A percentile compares a stretch with the other conserved stretches of the same genome.
Conservation (phyloP, 192 early-diverging fungal genomes). For the Dispira simplex region DNA sequence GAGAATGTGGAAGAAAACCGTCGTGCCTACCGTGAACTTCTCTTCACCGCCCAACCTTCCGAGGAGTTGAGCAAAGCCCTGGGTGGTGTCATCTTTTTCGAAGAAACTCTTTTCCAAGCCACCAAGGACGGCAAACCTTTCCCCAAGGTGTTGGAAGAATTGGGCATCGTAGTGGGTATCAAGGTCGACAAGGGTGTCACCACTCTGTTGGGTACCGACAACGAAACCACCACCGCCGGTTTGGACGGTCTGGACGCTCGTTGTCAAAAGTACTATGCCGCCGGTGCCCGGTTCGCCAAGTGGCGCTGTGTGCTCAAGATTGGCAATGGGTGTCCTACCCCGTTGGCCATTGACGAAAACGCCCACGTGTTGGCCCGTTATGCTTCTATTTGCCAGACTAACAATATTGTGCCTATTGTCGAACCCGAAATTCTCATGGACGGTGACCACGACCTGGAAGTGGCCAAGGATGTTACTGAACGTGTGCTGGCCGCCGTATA, state of each 20-base stretch:
- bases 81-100: conserved; percentile 26
- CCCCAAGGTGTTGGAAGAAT: conserved; percentile 19
- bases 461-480: conserved; percentile 20
- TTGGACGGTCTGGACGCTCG: conserved; percentile 23
- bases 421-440: conserved; percentile 33
- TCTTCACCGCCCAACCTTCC: conserved; percentile 17
- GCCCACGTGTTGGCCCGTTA: conserved; percentile 29
- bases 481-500: conserved; percentile 24
- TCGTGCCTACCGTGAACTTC: conserved; percentile 26
- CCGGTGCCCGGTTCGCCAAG: conserved; percentile 29
- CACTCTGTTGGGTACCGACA: conserved; percentile 22
- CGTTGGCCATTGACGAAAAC: conserved; percentile 21
- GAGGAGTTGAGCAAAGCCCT: conserved; percentile 20
- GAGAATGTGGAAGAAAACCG: conserved; percentile 30
- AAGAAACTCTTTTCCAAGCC: conserved; percentile 29
- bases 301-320: conserved; percentile 30
- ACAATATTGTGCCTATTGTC: conserved; percentile 28
- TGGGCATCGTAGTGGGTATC: conserved; percentile 25
- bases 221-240: conserved; percentile 27
- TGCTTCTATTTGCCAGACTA: conserved; percentile 24
- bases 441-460: conserved; percentile 25
- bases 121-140: conserved; percentile 22
- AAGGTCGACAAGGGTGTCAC: conserved; percentile 30
- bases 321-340: conserved; percentile 16
- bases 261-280: conserved; percentile 23